phyloP scores from a whole-genome alignment of 2,329 filamentous ascomycete species.

The Phyllosticta citrichinensis region DNA sequence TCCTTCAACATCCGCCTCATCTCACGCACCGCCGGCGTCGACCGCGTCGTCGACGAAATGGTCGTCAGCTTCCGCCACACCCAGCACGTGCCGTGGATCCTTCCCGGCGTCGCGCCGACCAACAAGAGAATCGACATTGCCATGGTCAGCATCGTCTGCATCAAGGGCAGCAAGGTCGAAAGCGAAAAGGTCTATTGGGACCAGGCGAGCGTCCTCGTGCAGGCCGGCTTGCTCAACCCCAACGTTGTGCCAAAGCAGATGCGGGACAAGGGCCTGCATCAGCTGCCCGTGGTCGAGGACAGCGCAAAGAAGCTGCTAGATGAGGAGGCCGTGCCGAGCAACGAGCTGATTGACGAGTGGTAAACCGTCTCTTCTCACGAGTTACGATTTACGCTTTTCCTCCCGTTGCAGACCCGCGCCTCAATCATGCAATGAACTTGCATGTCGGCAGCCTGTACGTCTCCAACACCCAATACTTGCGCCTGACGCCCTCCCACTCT shows the following conservation, averaged over 20 bases:
- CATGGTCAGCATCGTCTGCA: slow-evolving; percentile 45
- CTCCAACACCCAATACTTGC: slow-evolving; percentile 82
- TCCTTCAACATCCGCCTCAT: slow-evolving; percentile 45
- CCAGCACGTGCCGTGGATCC: slow-evolving; percentile 47
- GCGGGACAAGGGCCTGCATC: slow-evolving; percentile 29
- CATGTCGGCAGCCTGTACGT: slow-evolving; percentile 66
- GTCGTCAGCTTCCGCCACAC: slow-evolving; percentile 47
- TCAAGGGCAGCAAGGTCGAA: slow-evolving; percentile 43
- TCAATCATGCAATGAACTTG: slow-evolving; percentile 55
- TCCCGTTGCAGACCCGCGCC: not conserved
- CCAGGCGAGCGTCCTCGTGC: slow-evolving; percentile 47
- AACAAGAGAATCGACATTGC: slow-evolving; percentile 46
- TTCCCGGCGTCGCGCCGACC: slow-evolving; percentile 47
- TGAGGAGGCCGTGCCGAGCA: slow-evolving; percentile 22
- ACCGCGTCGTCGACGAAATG: slow-evolving; percentile 51
- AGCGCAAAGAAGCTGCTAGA: slow-evolving; percentile 34
- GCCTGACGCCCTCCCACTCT: slow-evolving; percentile 80
- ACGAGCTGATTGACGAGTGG: slow-evolving; percentile 22
- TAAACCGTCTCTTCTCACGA: not conserved
- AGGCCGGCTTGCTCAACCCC: slow-evolving; percentile 46
- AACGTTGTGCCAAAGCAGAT: slow-evolving; percentile 38
- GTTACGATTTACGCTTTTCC: not conserved
- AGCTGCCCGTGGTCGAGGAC: slow-evolving; percentile 30
- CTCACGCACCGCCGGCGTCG: slow-evolving; percentile 45
- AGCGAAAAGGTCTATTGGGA: slow-evolving; percentile 53